Evolutionary conservation across 2,329 filamentous ascomycete species (phyloP).

Genomic region (Xylariaceae sp.): DNA sequence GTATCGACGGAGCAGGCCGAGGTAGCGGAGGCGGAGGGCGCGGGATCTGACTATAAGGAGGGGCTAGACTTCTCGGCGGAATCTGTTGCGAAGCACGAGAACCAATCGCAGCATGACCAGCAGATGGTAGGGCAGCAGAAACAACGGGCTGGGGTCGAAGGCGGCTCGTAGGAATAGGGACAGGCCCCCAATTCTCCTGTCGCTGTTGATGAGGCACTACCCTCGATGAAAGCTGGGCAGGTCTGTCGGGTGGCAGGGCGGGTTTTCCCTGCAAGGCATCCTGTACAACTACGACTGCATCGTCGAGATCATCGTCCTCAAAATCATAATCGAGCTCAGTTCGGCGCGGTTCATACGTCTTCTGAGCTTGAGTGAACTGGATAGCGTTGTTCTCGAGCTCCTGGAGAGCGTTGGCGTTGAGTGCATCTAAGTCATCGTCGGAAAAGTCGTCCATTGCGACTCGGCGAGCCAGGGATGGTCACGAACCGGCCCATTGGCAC

Average conservation of each 20-base stretch:
- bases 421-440: slow-evolving; percentile 67
- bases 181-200: slow-evolving; percentile 28
- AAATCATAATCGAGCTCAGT: slow-evolving; percentile 49
- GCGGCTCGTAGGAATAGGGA: slow-evolving; percentile 32
- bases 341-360: slow-evolving; percentile 31
- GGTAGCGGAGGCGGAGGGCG: slow-evolving; percentile 44
- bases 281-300: slow-evolving; percentile 62
- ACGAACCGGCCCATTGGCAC: slow-evolving; percentile 28
- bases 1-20: slow-evolving; percentile 37
- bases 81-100: slow-evolving; percentile 28
- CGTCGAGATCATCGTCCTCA: slow-evolving; percentile 64
- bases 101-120: slow-evolving; percentile 4
- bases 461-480: slow-evolving; percentile 40
- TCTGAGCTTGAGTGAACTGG: slow-evolving; percentile 61
- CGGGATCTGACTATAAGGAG: slow-evolving; percentile 49
- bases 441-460: slow-evolving; percentile 63
- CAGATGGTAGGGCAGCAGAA: slow-evolving; percentile 22
- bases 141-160: slow-evolving; percentile 31
- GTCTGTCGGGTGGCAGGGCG: slow-evolving; percentile 32
- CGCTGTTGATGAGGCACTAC: slow-evolving; percentile 25
- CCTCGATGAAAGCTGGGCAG: slow-evolving; percentile 16
- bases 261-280: slow-evolving; percentile 52
- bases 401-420: slow-evolving; percentile 62
- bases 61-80: slow-evolving; percentile 32
- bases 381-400: slow-evolving; percentile 70